phyloP scores from a whole-genome alignment of 1,284 basidiomycete genomes.

The Neonothopanus nambi region DNA sequence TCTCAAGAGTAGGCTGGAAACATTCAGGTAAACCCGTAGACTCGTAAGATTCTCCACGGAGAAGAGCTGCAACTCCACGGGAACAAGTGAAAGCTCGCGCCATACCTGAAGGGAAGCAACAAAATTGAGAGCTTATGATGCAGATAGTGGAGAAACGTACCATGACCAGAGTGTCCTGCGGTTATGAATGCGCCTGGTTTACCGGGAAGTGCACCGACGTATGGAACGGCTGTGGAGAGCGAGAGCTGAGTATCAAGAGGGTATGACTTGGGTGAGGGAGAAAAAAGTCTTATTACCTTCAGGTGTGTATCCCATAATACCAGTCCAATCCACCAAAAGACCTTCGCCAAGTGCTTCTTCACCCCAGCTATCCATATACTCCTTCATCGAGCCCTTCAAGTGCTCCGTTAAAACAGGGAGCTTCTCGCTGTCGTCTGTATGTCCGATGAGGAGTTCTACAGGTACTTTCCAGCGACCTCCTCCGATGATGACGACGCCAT shows the following conservation, averaged over 20 bases:
- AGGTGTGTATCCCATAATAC: constrained; percentile 29
- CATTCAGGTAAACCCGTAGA: constrained; percentile 29
- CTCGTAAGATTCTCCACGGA: constrained; percentile 24
- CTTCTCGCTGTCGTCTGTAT: constrained; percentile 27
- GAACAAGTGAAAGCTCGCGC: constrained; percentile 29
- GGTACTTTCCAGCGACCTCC: constrained; percentile 24
- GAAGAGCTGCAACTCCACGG: constrained; percentile 25
- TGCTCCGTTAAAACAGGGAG: constrained; percentile 23
- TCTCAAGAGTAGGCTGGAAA: constrained; percentile 26
- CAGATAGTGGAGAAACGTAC: constrained; percentile 16
- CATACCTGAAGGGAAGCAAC: constrained; percentile 21
- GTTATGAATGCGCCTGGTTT: constrained; percentile 27
- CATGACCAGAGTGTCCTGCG: constrained; percentile 30
- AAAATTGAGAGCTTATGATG: background rate
- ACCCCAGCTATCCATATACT: constrained; percentile 22
- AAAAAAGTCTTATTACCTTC: constrained; percentile 18
- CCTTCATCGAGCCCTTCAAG: constrained; percentile 18
- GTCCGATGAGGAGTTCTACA: constrained; percentile 21
- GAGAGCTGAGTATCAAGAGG: background rate
- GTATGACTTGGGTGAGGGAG: background rate
- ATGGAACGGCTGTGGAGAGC: constrained; percentile 24
- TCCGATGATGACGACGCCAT: constrained; percentile 29
- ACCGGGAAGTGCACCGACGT: constrained; percentile 27
- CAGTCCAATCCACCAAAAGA: constrained; percentile 27
- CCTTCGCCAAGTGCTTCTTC: constrained; percentile 27